phyloP scores from a whole-genome alignment of 495 filamentous ascomycete species.

The Hypomontagnella monticulosa region DNA sequence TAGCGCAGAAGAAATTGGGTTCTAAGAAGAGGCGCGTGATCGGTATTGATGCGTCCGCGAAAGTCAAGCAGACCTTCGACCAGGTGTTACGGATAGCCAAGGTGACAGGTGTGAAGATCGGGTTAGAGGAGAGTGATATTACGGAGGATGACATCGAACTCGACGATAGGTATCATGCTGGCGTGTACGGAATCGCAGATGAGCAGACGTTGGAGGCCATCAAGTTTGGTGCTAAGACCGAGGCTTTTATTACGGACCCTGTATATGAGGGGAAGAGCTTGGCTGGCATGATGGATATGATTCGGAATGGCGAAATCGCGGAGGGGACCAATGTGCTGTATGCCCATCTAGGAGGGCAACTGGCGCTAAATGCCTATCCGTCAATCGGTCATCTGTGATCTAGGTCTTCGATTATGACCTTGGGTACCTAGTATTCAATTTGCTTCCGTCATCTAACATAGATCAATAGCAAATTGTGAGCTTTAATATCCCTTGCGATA shows the following conservation, averaged over 20 bases:
- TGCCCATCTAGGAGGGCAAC: slow-evolving; percentile 70
- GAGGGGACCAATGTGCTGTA: slow-evolving; percentile 67
- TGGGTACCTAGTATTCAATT: slow-evolving; percentile 14
- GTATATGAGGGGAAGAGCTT: slow-evolving; percentile 76
- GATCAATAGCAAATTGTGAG: slow-evolving; percentile 10
- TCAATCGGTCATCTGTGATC: slow-evolving; percentile 17
- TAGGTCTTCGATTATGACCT: background rate
- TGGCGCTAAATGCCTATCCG: slow-evolving; percentile 68
- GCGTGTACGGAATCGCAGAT: slow-evolving; percentile 68
- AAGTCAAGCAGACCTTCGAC: slow-evolving; percentile 60
- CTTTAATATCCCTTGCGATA: background rate
- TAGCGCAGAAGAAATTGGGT: slow-evolving; percentile 57
- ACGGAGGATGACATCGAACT: slow-evolving; percentile 65
- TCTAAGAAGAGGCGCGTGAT: slow-evolving; percentile 58
- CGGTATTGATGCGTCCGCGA: slow-evolving; percentile 72
- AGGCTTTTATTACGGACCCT: slow-evolving; percentile 73
- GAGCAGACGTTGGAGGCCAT: slow-evolving; percentile 67
- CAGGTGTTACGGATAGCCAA: slow-evolving; percentile 70
- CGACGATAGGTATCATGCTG: slow-evolving; percentile 69
- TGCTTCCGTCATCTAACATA: slow-evolving; percentile 15
- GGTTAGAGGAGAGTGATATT: slow-evolving; percentile 62
- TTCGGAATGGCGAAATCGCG: slow-evolving; percentile 63
- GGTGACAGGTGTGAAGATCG: slow-evolving; percentile 66
- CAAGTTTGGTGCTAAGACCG: slow-evolving; percentile 66
- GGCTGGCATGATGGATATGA: slow-evolving; percentile 71